These are phyloP conservation scores for Aspergillus sclerotiicarbonarius DNA, from an alignment of 495 filamentous ascomycete genomes.

Conservation along the genomic window DNA sequence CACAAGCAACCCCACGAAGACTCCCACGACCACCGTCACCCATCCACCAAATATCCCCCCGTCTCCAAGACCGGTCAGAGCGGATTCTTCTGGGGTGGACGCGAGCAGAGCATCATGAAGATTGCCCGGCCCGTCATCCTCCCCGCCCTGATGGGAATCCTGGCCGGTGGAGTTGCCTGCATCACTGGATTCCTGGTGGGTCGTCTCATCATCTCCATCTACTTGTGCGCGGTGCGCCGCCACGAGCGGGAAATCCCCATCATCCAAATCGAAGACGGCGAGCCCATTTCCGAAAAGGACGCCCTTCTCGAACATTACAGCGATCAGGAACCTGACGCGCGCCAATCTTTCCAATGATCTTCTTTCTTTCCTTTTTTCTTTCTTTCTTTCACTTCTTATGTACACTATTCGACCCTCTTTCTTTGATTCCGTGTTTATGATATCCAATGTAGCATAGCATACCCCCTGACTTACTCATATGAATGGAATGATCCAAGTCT, in stretches of 20 bases:
- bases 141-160: constrained; percentile 36
- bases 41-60: constrained; percentile 4
- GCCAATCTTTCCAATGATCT: constrained; percentile 12
- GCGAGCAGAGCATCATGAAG: constrained; percentile 24
- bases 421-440: constrained; percentile 4
- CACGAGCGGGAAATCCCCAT: constrained; percentile 6
- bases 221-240: constrained; percentile 14
- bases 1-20: constrained; percentile 6
- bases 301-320: constrained; percentile 11
- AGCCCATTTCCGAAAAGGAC: constrained; percentile 22
- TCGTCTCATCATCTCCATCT: constrained; percentile 33
- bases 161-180: constrained; percentile 39
- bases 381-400: constrained; percentile 9
- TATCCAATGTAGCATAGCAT: constrained; percentile 9
- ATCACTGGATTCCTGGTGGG: constrained; percentile 43
- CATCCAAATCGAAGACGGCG: constrained; percentile 16
- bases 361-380: constrained; percentile 13
- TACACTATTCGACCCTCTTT: not conserved
- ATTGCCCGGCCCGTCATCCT: constrained; percentile 36
- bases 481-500: not conserved
- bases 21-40: not conserved
- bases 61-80: not conserved
- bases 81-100: constrained; percentile 18
- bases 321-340: constrained; percentile 12
- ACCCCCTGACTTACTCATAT: not conserved